Evolutionary conservation across 345 rosid genomes (phyloP).

Genomic region (Trapa incisa): DNA sequence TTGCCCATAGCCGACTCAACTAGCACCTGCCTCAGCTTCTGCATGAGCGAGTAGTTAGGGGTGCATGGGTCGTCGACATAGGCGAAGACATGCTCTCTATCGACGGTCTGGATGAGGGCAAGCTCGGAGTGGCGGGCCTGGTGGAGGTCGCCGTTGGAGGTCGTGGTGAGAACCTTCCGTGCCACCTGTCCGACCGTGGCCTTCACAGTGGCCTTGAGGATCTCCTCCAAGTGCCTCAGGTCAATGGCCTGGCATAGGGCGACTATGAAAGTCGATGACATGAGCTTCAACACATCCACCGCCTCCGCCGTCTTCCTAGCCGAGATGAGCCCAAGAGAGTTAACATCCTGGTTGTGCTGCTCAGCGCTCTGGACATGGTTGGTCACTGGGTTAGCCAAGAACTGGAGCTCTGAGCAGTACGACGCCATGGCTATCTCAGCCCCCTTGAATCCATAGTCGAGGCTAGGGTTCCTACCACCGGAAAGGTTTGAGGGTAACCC

Average conservation of each 20-base stretch:
- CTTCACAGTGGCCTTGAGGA: constrained; percentile 13
- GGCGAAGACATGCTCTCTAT: constrained; percentile 10
- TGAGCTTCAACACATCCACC: constrained; percentile 18
- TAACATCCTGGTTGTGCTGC: constrained; percentile 28
- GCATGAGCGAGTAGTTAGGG: constrained; percentile 16
- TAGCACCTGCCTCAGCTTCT: constrained; percentile 18
- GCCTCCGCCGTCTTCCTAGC: constrained; percentile 21
- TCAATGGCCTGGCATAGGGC: constrained; percentile 22
- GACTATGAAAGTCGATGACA: constrained; percentile 20
- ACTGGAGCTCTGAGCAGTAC: no score
- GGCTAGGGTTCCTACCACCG: constrained; percentile 20
- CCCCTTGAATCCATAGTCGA: constrained; percentile 12
- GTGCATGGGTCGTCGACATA: constrained; percentile 19
- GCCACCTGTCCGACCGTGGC: constrained; percentile 14
- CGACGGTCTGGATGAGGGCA: constrained; percentile 13
- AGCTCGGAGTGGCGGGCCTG: constrained; percentile 16
- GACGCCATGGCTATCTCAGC: no score
- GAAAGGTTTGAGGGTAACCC: constrained; percentile 25
- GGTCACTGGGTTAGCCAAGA: no score
- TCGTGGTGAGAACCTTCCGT: constrained; percentile 9
- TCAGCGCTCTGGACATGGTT: constrained; percentile 14
- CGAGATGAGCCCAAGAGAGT: constrained; percentile 21
- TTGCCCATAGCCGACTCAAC: constrained; percentile 16
- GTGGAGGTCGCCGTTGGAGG: constrained; percentile 14
- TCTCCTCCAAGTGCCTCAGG: constrained; percentile 22